phyloP scores from a whole-genome alignment of 192 early-diverging fungal genomes.

The Podila clonocystis region DNA sequence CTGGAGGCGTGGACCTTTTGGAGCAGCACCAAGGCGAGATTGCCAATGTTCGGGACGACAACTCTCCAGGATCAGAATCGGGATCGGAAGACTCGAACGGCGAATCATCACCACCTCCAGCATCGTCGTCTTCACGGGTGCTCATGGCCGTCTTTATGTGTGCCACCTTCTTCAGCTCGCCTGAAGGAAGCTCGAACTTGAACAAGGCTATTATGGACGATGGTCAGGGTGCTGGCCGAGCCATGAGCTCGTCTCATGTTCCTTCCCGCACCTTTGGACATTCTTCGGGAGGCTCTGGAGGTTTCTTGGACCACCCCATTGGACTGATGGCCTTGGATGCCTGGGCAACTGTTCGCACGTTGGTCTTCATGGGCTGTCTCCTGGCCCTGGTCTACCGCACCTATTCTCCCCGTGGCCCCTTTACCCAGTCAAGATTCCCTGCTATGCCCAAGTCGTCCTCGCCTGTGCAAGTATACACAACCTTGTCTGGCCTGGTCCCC shows the following conservation, averaged over 20 bases:
- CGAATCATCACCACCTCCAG: conserved; percentile 38
- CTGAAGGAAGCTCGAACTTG: conserved; percentile 24
- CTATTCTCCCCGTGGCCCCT: conserved; percentile 39
- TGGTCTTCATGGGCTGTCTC: conserved; percentile 46
- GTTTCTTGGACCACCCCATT: conserved; percentile 4
- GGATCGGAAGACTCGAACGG: conserved; percentile 29
- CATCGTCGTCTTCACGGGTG: conserved; percentile 55
- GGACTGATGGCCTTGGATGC: conserved; percentile 35
- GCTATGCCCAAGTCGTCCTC: conserved; percentile 35
- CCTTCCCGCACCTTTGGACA: conserved; percentile 14
- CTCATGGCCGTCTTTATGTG: conserved; percentile 72
- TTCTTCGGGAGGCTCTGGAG: neutral
- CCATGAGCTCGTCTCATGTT: conserved; percentile 25
- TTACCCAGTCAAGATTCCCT: conserved; percentile 43
- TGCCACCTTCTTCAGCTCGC: conserved; percentile 62
- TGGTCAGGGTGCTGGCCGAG: conserved; percentile 39
- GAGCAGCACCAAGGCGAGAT: conserved; percentile 31
- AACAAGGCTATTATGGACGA: conserved; percentile 41
- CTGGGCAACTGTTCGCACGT: conserved; percentile 35
- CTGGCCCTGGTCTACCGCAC: conserved; percentile 41
- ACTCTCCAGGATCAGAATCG: conserved; percentile 18
- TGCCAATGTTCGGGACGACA: conserved; percentile 8
- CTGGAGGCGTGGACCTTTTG: conserved; percentile 56
- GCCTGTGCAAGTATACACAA: conserved; percentile 27
- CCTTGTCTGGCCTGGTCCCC: conserved; percentile 39